Base-by-base conservation (phyloP, 108 stramenopile species). In the Nitzschia putrida region DNA sequence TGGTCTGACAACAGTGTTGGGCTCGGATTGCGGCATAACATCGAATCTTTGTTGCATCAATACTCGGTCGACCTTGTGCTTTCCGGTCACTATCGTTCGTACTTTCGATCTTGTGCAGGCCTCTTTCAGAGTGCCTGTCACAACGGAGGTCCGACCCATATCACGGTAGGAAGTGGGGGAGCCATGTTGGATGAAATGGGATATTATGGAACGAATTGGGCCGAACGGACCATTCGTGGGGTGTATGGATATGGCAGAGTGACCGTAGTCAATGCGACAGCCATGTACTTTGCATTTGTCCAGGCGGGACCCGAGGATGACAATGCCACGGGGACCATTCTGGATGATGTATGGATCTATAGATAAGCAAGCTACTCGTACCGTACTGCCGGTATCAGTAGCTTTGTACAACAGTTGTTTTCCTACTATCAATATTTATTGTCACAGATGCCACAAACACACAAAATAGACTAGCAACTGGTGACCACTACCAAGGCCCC, bases 61-160 rank as follows among this genome's bases (percentile, higher is more conserved):
- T 65, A 85, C 56, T 54, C 74, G 13, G 92, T 96, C 5, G 89
- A 96, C 58, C 40, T 92, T 43, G 77, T 87, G 22, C 44, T 96
- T 8, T 56, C 86, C 13, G 95, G 90, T 6, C 92, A 96, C 64
- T 80, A 80, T 68, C 95, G 92, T 66, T 63, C 61, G 14, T 93
- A 93, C 73, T 67, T 87, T 42, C 64, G 88, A 39, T 79, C 84
- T 5, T 89, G 91, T 60, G 76, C 84, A 43, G 88, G 88, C 8
- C 57, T 89, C 60, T 88, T 78, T 54, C 53, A 50, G 22, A 60
- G 66, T 24, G 49, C 76, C 42, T 89, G 88, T 64, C 7, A 63
- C 40, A 49, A 55, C 59, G 85, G 85, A 11, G 88, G 88, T 7
- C 84, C 86, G 16, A 80, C 61, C 8, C 76, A 90, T 58, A 57